Conservation (phyloP, 345 rosid species). For the Arabidopsis thaliana region TAIR10.1 NC_003070.9:18593501-18594000, state of each 20-base stretch:
- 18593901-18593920: slow-evolving; percentile 77
- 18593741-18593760: background rate
- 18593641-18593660: background rate
- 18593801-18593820: slow-evolving; percentile 12
- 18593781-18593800: background rate
- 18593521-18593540: slow-evolving; percentile 7
- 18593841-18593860: slow-evolving; percentile 14
- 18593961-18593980: slow-evolving; percentile 90
- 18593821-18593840: slow-evolving; percentile 23
- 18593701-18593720: slow-evolving; percentile 8
- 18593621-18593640: background rate
- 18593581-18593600: slow-evolving; percentile 14
- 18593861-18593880: slow-evolving; percentile 67
- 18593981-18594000: slow-evolving; percentile 75
- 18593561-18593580: slow-evolving; percentile 17
- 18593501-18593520: slow-evolving; percentile 58
- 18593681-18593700: slow-evolving; percentile 6
- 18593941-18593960: slow-evolving; percentile 61
- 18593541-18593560: background rate
- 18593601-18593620: background rate
- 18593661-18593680: slow-evolving; percentile 12
- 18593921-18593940: slow-evolving; percentile 64
- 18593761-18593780: slow-evolving; percentile 13
- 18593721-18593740: slow-evolving; percentile 15
- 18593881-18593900: slow-evolving; percentile 99